These are phyloP conservation scores for Agaricus sinodeliciosus DNA, from an alignment of 768 basidiomycete genomes.

Conservation along the genomic window DNA sequence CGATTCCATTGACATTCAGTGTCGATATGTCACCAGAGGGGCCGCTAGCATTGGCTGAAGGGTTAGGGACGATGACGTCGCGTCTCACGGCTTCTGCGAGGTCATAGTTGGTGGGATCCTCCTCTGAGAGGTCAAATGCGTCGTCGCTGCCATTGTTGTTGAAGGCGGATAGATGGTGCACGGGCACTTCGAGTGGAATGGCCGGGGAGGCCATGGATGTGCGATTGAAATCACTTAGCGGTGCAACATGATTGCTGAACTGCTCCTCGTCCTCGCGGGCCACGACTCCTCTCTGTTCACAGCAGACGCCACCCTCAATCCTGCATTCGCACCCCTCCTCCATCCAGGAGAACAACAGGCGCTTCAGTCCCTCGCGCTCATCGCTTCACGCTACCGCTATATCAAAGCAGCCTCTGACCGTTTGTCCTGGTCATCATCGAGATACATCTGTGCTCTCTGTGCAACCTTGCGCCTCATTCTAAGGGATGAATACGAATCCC, in stretches of 20 bases:
- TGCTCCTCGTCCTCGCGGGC: conserved; percentile 81
- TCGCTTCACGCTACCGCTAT: conserved; percentile 69
- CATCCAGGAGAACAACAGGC: conserved; percentile 88
- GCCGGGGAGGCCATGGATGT: conserved; percentile 11
- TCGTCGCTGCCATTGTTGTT: conserved; percentile 50
- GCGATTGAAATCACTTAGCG: conserved; percentile 9
- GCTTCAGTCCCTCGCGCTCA: conserved; percentile 68
- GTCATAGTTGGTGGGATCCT: conserved; percentile 33
- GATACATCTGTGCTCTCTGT: conserved; percentile 76
- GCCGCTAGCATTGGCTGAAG: not conserved
- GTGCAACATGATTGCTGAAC: conserved; percentile 74
- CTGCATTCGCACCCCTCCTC: conserved; percentile 62
- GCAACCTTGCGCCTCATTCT: conserved; percentile 69
- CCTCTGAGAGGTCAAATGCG: conserved; percentile 58
- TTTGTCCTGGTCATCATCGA: conserved; percentile 54
- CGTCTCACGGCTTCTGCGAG: conserved; percentile 60
- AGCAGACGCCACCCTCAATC: conserved; percentile 47
- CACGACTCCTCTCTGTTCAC: conserved; percentile 84
- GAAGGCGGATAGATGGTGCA: conserved; percentile 24
- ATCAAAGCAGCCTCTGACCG: conserved; percentile 52
- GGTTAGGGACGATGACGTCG: conserved; percentile 35
- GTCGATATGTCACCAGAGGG: conserved; percentile 30
- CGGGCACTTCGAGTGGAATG: conserved; percentile 11
- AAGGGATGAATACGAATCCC: conserved; percentile 70
- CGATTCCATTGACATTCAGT: conserved; percentile 34